Evolutionary conservation across 2,329 filamentous ascomycete genomes (phyloP), one percentile per base, ranked within the genome.

Genomic region (Penicillium hesseltinei): DNA sequence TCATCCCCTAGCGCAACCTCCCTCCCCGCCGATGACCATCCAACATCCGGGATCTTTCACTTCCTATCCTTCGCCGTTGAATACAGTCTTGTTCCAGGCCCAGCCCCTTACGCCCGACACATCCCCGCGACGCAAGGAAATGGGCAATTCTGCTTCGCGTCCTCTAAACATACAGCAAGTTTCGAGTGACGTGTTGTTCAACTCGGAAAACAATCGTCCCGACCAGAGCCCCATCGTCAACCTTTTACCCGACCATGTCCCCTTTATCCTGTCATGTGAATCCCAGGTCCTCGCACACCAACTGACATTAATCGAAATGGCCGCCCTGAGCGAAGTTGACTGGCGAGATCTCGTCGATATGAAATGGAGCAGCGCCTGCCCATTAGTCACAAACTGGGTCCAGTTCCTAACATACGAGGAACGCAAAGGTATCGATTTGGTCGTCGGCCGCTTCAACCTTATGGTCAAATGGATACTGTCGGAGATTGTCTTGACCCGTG

Each of bases 381-480:
- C 79, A 7, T 73, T 76, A 23, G 78, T 81, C 19, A 73, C 78
- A 17, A 82, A 84, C 65, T 88, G 85, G 85, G 84, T 86, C 4
- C 80, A 84, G 51, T 88, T 85, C 66, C 78, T 88, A 21, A 76
- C 79, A 44, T 76, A 78, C 13, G 72, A 83, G 62, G 79, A 82
- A 43, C 80, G 79, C 21, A 79, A 77, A 47, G 85, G 85, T 31
- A 84, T 88, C 43, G 85, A 88, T 59, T 75, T 88, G 36, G 84
- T 87, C 58, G 85, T 86, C 49, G 83, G 84, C 25, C 83, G 85
- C 27, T 88, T 88, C 76, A 88, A 88, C 61, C 75, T 88, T 5
- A 82, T 87, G 61, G 84, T 87, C 58, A 87, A 87, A 73, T 88
- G 85, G 85, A 81, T 81, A 9, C 74, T 86, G 11, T 88, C 85